Evolutionary conservation across 768 basidiomycete genomes (phyloP), one percentile per base, ranked within the genome.

Genomic region (Tulasnella sp.): DNA sequence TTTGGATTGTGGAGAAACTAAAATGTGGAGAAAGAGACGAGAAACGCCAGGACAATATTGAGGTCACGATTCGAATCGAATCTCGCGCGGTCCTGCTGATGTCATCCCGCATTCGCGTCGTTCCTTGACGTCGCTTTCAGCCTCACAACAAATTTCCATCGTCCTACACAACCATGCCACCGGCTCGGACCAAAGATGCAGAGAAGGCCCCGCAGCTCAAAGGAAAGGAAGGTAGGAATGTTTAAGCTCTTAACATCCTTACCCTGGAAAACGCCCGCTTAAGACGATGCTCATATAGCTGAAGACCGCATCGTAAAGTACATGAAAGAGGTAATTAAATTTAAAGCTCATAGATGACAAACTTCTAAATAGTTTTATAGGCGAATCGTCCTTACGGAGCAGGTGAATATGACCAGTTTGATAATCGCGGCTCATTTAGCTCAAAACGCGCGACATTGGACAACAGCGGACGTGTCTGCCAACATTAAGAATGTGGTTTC

Each of bases 331-430:
- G 90, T 86, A 55, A 60, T 63, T 27, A 11, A 24, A 29, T 29
- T 38, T 15, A 53, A 9, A 34, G 19, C 58, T 42, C 43, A 41
- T 58, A 58, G 53, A 17, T 49, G 43, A 43, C 45, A 21, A 49
- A 47, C 38, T 47, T 34, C 66, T 92, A 88, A 88, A n/a, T 10
- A 26, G 2, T 56, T 41, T 38, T 38, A 50, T 13, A 58, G 56
- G 45, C 91, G 81, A 95, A 95, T 71, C 79, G 91, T n/a, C 91
- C 91, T 4, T 94, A 85, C 67, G 91, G 91, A 7, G 90, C 89
- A 44, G 70, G 74, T 70, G 61, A 61, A 65, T 54, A 13, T 15
- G 44, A 42, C 19, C 27, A 53, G 4, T n/a, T 52, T 43, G n/a
- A 32, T 43, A 26, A 3, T 29, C 52, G 27, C 8, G 34, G 32